Base-by-base conservation (phyloP, 371 early-diverging fungal genomes). In the Mortierella polycephala region DNA sequence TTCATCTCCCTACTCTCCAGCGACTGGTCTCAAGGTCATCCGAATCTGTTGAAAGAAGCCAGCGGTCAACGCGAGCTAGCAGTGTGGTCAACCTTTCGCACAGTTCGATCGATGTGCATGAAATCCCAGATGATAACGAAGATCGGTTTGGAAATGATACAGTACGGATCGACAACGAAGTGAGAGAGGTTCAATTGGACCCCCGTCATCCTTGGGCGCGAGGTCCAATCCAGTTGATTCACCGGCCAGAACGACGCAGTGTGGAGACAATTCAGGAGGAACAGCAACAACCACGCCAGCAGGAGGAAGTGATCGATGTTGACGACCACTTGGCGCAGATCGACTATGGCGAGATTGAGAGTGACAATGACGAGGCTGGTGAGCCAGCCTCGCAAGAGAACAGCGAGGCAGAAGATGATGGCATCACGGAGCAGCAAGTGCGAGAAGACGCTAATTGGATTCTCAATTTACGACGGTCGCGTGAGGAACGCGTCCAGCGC, bases 331-430 rank as follows among this genome's bases (percentile, higher is more conserved):
- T 69, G 42, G 18, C 62, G 5, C 65, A 64, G 30, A 61, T 69
- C 49, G 69, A 74, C 20, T 69, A 53, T 23, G 72, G 45, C 3
- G 61, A 77, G 11, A 14, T 66, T 21, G 73, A 70, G 40, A 76
- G 74, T 50, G 81, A 81, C 18, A 71, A 66, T 57, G 83, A 81
- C 14, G 69, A 69, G 46, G 76, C 67, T n/a, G 71, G 68, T 39
- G 47, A 30, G 2, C 20, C 7, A 16, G 69, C 57, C 6, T 49
- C 66, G 9, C 64, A 70, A 2, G 72, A 61, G 4, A 59, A 53
- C 0, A 69, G 57, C 5, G 67, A 54, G 2, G 67, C 64, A 6
- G 69, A 75, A 9, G 71, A 70, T 4, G 69, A 69, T 14, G 60
- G 61, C 14, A 51, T 63, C 37, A 58, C 55, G 9, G 67, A 62